Percentiles rank a stretch among this genome's conserved stretches.
phyloP scores from a whole-genome alignment of 345 rosid species.

The Eucalyptus viminalis region DNA sequence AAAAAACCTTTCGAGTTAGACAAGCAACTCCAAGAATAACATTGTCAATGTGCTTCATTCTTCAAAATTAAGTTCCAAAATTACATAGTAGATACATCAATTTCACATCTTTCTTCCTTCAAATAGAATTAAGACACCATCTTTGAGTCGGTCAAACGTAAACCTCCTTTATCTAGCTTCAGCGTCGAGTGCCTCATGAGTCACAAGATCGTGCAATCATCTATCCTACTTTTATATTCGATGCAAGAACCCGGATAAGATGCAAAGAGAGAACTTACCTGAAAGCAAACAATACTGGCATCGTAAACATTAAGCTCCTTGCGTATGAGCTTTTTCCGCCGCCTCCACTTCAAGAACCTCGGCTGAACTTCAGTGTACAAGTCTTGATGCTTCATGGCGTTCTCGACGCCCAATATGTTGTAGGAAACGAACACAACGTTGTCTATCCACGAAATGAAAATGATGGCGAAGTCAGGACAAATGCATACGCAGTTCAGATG shows the following conservation, averaged over 20 bases:
- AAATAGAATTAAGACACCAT: not conserved
- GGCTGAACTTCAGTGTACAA: conserved; percentile 28
- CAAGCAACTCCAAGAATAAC: not conserved
- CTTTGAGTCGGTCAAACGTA: not conserved
- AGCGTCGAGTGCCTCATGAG: not conserved
- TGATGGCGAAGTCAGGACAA: not conserved
- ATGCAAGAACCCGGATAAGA: not conserved
- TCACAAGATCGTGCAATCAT: not conserved
- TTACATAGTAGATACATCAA: not conserved
- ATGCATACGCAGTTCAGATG: not conserved
- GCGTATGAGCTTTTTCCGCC: conserved; percentile 48
- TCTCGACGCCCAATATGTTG: conserved; percentile 63
- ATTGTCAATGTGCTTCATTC: not conserved
- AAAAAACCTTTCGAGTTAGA: not conserved
- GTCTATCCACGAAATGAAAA: conserved; percentile 17
- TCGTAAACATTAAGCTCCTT: conserved; percentile 44
- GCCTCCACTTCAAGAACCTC: conserved; percentile 41
- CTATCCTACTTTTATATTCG: not conserved
- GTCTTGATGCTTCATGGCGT: conserved; percentile 57
- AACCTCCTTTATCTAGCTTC: not conserved
- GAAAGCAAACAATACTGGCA: conserved; percentile 63
- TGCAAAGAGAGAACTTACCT: conserved; percentile 26
- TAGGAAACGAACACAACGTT: conserved; percentile 56
- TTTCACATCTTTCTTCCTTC: not conserved
- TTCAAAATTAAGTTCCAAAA: not conserved